Percentiles rank a stretch among this genome's conserved stretches.
Evolutionary conservation across 2,329 filamentous ascomycete genomes (phyloP).

Genomic region (Exophiala sideris): DNA sequence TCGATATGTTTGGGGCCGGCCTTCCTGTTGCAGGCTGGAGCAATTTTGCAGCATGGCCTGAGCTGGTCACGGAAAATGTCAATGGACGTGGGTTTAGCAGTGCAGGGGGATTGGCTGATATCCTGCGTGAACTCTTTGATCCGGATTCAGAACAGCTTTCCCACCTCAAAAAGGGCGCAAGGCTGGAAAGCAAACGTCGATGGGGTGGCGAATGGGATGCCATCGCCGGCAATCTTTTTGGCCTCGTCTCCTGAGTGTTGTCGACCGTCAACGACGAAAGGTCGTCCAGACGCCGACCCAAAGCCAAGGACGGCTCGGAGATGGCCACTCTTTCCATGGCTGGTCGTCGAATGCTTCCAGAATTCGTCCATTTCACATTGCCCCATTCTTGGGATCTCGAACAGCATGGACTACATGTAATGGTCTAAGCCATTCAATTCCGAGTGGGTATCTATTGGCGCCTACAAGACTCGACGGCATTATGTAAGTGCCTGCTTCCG

Average conservation of each 20-base stretch:
- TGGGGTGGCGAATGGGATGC: slow-evolving; percentile 95
- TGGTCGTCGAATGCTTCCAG: too few species aligned
- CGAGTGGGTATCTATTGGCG: too few species aligned
- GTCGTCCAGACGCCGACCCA: not conserved
- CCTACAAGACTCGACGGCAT: too few species aligned
- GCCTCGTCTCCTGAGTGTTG: slow-evolving; percentile 32
- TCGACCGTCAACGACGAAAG: too few species aligned
- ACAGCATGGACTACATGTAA: too few species aligned
- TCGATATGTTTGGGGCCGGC: slow-evolving; percentile 97
- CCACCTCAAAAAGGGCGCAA: slow-evolving; percentile 64
- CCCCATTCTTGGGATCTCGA: too few species aligned
- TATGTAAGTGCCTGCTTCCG: too few species aligned
- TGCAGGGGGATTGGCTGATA: slow-evolving; percentile 60
- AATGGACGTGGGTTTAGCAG: slow-evolving; percentile 85
- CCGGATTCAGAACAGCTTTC: slow-evolving; percentile 54
- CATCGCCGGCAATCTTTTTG: slow-evolving; percentile 71
- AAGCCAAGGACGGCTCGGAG: not conserved
- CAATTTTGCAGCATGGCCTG: slow-evolving; percentile 80
- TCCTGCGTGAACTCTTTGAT: slow-evolving; percentile 64
- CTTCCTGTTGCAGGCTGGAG: slow-evolving; percentile 86
- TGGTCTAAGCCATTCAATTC: too few species aligned
- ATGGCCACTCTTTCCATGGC: not conserved
- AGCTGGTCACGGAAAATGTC: slow-evolving; percentile 80
- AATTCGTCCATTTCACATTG: too few species aligned
- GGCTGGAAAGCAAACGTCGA: slow-evolving; percentile 68